Base-by-base conservation (phyloP, 495 filamentous ascomycete species). In the Penicillium taxi region DNA sequence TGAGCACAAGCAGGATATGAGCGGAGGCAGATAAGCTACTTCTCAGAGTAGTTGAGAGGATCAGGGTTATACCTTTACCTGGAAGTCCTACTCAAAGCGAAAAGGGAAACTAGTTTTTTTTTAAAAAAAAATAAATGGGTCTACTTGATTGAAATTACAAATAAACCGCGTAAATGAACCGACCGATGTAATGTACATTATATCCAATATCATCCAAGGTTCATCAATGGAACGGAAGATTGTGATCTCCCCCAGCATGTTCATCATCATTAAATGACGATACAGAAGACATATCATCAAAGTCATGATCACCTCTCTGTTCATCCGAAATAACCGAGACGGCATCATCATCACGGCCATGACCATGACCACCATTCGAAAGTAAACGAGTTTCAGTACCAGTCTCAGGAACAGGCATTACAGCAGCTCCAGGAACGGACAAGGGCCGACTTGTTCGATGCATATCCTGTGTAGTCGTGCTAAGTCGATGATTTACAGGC, bases 1-100 rank as follows among this genome's bases (percentile, higher is more conserved):
- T 44, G 63, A 70, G 0, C 86, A 74, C 52, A 75, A 82, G 56
- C 75, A 81, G 5, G 83, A 86, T 30, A 78, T 72, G 49, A 64
- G 67, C 11, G 59, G 59, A 15, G 65, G 67, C 6, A 47, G 66
- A 20, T 73, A 54, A 57, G 24, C 28, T 4, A n/a, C n/a, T n/a
- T n/a, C n/a, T n/a, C n/a, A n/a, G n/a, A n/a, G n/a, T n/a, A n/a
- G n/a, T n/a, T n/a, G n/a, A n/a, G n/a, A n/a, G n/a, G n/a, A n/a
- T n/a, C n/a, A n/a, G n/a, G n/a, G n/a, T n/a, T n/a, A n/a, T n/a
- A n/a, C n/a, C n/a, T n/a, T n/a, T n/a, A n/a, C n/a, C n/a, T n/a
- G n/a, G n/a, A n/a, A n/a, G n/a, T n/a, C n/a, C n/a, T n/a, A n/a
- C n/a, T n/a, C n/a, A n/a, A n/a, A n/a, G n/a, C n/a, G n/a, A n/a